phyloP scores from a whole-genome alignment of 1,284 basidiomycete genomes.

The Apiotrichum gracile region DNA sequence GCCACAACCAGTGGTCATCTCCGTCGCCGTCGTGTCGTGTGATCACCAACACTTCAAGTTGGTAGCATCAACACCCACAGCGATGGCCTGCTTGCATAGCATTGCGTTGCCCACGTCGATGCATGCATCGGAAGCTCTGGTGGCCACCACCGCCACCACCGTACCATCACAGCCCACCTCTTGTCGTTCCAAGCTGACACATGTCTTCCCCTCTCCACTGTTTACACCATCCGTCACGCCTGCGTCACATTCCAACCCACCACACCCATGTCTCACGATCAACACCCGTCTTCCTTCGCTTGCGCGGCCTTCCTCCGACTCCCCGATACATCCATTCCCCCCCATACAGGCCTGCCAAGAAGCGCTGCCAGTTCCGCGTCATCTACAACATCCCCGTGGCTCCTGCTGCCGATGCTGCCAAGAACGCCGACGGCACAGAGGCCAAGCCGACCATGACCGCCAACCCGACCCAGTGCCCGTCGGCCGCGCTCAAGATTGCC shows the following conservation, averaged over 20 bases:
- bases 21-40: too few species aligned
- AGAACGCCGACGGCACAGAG: slow-evolving; percentile 13
- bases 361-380: slow-evolving; percentile 45
- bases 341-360: slow-evolving; percentile 45
- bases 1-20: not conserved
- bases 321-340: not conserved
- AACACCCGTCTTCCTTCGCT: not conserved
- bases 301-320: not conserved
- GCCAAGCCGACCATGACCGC: slow-evolving; percentile 32
- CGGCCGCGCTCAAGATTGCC: slow-evolving; percentile 43
- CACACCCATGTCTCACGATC: not conserved
- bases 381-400: slow-evolving; percentile 45
- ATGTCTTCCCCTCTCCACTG: not conserved
- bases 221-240: not conserved
- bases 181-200: slow-evolving; percentile 1
- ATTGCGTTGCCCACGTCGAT: too few species aligned
- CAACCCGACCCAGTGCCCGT: slow-evolving; percentile 45
- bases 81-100: too few species aligned
- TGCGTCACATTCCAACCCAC: not conserved
- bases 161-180: not conserved
- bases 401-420: slow-evolving; percentile 15
- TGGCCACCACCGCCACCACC: not conserved
- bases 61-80: too few species aligned
- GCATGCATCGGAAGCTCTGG: not conserved
- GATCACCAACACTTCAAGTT: too few species aligned